A percentile compares a stretch with the other conserved stretches of the same genome.
These are phyloP conservation scores for Coffea humblotiana DNA, from an alignment of 305 asterid genomes.

Conservation along the genomic window DNA sequence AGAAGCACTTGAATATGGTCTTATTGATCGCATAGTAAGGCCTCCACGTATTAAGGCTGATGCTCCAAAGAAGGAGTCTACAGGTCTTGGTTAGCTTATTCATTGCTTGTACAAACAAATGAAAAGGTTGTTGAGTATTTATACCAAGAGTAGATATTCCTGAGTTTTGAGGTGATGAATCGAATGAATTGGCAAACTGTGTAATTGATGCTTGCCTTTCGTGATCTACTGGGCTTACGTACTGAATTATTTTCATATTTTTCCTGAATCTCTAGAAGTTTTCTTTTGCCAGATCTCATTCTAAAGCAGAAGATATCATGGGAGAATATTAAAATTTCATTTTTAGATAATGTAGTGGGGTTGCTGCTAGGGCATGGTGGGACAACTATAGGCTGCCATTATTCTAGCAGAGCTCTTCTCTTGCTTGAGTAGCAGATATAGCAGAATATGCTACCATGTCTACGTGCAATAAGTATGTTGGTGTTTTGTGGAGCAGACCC, in stretches of 20 bases:
- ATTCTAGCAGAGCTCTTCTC: background rate
- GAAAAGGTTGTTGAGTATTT: background rate
- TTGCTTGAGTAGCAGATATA: background rate
- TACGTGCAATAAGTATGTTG: background rate
- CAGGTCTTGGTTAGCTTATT: constrained; percentile 59
- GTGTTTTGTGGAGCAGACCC: background rate
- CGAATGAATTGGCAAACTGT: background rate
- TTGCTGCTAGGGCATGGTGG: background rate
- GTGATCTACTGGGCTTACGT: background rate
- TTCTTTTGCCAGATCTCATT: background rate
- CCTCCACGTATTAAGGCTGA: constrained; percentile 58
- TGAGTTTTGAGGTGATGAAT: background rate
- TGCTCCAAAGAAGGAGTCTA: constrained; percentile 52
- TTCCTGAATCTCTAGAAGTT: background rate
- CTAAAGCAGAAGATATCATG: background rate
- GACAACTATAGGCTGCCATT: background rate
- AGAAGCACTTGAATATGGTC: constrained; percentile 92
- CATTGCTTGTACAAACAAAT: background rate
- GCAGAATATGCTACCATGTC: background rate
- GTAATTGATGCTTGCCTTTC: background rate
- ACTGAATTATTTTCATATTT: background rate
- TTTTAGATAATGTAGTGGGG: background rate
- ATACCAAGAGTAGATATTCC: background rate
- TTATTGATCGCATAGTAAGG: constrained; percentile 74
- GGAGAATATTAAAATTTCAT: background rate